Evolutionary conservation across 2,329 filamentous ascomycete genomes (phyloP), one percentile per base, ranked within the genome.

Genomic region (Chrysoporthe puriensis): DNA sequence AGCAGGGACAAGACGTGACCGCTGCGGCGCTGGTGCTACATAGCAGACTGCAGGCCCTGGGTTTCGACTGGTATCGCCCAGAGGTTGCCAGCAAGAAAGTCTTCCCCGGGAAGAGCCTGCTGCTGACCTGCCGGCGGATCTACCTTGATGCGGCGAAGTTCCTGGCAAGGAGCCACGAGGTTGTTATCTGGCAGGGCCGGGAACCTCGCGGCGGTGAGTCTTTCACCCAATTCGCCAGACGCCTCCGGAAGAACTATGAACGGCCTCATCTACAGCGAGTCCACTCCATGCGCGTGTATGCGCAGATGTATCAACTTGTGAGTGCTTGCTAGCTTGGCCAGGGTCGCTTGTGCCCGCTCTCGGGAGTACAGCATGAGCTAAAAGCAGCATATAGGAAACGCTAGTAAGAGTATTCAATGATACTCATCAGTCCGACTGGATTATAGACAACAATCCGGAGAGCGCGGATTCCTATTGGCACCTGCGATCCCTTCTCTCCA

Each of bases 61-160:
- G 57, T 14, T 66, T 54, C 21, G 64, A 66, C 52, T 66, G 59
- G 65, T 59, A 50, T 7, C 65, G 65, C 42, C 65, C 65, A 26
- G 59, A 59, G 7, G 1, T 21, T 18, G 14, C 11, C 13, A 7
- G 6, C n/a, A 62, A 16, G n/a, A 6, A 5, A 1, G 16, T 21
- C 52, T 59, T 40, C 3, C 16, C 13, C 50, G 57, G 50, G 16
- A 16, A 32, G 16, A 21, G 9, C 11, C 16, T 67, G 2, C 62
- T 69, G 2, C 48, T 16, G 6, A 61, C 66, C 6, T 67, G 68
- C 42, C 62, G 64, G 5, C 64, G 62, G 32, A 32, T 63, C 21
- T 67, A 69, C 42, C 42, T 63, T 14, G 62, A 69, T 0, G 43
- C 60, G n/a, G 4, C 26, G 9, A 3, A 26, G 8, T 4, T 63